These are phyloP conservation scores for Zasmidium cellare DNA, from an alignment of 2,329 filamentous ascomycete genomes.

Conservation along the genomic window DNA sequence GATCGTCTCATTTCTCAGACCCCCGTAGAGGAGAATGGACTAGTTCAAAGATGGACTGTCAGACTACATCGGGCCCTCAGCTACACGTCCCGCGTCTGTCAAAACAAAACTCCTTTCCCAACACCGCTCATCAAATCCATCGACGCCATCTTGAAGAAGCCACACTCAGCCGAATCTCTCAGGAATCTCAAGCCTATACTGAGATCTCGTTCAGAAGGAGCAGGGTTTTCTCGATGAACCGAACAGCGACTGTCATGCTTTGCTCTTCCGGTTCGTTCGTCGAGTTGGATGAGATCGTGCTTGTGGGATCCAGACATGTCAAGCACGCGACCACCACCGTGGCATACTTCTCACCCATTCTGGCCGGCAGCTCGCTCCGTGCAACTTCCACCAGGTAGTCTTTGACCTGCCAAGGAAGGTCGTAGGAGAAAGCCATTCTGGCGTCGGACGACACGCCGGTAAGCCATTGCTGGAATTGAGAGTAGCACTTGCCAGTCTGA, in stretches of 20 bases:
- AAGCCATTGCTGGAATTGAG: no score
- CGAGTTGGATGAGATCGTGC: slow-evolving; percentile 12
- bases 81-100: no score
- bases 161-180: no score
- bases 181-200: no score
- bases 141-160: no score
- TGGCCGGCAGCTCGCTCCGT: slow-evolving; percentile 1
- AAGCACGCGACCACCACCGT: slow-evolving; percentile 34
- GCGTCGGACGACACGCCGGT: not conserved
- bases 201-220: not conserved
- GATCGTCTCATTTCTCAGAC: no score
- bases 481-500: not conserved
- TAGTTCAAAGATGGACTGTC: no score
- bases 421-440: not conserved
- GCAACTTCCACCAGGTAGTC: slow-evolving; percentile 3
- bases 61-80: no score
- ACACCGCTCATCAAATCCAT: no score
- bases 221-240: slow-evolving; percentile 21
- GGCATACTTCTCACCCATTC: slow-evolving; percentile 37
- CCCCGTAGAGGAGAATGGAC: no score
- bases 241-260: slow-evolving; percentile 15
- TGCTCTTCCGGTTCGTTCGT: slow-evolving; percentile 3
- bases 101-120: no score
- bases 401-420: not conserved
- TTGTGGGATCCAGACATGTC: slow-evolving; percentile 24